These are phyloP conservation scores for Cardamine resedifolia DNA, from an alignment of 345 rosid genomes.

Conservation along the genomic window DNA sequence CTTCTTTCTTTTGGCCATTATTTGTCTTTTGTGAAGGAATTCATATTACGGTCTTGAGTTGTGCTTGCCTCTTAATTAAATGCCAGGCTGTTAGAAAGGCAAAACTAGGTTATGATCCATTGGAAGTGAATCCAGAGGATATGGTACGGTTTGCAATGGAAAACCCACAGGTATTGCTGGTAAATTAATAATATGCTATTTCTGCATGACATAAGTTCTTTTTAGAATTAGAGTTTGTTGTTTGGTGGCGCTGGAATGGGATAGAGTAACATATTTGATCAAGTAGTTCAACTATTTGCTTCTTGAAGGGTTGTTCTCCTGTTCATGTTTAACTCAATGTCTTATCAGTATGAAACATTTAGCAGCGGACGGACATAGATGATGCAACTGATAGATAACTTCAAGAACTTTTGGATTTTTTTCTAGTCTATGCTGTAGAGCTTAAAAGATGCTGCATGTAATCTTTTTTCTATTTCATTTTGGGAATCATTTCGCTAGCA, in stretches of 20 bases:
- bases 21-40: conserved; percentile 15
- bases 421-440: background rate
- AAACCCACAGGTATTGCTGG: conserved; percentile 72
- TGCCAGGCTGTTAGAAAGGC: conserved; percentile 91
- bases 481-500: conserved; percentile 40
- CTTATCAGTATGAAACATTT: conserved; percentile 9
- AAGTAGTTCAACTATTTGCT: conserved; percentile 7
- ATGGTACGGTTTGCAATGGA: conserved; percentile 96
- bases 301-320: conserved; percentile 6
- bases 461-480: conserved; percentile 26
- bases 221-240: background rate
- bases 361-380: background rate
- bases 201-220: background rate
- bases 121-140: conserved; percentile 97
- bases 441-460: background rate
- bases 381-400: background rate
- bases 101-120: conserved; percentile 93
- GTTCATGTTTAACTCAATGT: conserved; percentile 4
- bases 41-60: conserved; percentile 13
- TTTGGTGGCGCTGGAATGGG: conserved; percentile 7
- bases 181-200: conserved; percentile 18
- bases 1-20: conserved; percentile 11
- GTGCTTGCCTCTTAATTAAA: conserved; percentile 26
- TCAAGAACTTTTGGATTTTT: conserved; percentile 3
- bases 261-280: conserved; percentile 11